These are phyloP conservation scores for Mortierella sp. DNA, from an alignment of 371 early-diverging fungal species.

Conservation along the genomic window DNA sequence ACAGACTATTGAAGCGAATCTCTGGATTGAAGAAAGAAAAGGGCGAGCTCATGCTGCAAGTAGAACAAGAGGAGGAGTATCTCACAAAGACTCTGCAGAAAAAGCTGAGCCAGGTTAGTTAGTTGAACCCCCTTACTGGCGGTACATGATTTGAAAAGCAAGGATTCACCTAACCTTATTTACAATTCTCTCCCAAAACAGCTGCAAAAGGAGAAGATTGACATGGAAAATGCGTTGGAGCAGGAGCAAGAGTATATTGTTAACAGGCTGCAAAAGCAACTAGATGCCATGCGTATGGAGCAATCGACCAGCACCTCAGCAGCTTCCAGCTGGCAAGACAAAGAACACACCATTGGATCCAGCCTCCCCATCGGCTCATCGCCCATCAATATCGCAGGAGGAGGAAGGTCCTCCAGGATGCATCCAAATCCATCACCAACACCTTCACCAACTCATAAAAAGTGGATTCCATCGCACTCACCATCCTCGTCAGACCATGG, in stretches of 20 bases:
- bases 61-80: constrained; percentile 83
- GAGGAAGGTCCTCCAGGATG: constrained; percentile 33
- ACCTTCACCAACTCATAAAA: constrained; percentile 60
- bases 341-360: constrained; percentile 35
- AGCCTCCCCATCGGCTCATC: constrained; percentile 46
- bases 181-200: constrained; percentile 10
- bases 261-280: constrained; percentile 75
- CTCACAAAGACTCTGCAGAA: constrained; percentile 81
- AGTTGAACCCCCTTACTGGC: background rate
- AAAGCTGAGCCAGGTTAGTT: constrained; percentile 70
- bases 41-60: constrained; percentile 72
- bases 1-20: constrained; percentile 74
- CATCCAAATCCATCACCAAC: constrained; percentile 57
- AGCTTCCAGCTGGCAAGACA: constrained; percentile 57
- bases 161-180: background rate
- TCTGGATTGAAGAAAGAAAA: constrained; percentile 79
- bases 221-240: constrained; percentile 85
- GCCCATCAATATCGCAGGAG: constrained; percentile 53
- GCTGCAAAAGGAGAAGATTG: constrained; percentile 86
- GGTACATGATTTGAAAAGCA: background rate
- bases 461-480: constrained; percentile 67
- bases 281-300: constrained; percentile 67
- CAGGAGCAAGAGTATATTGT: constrained; percentile 90
- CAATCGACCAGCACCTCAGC: constrained; percentile 57
- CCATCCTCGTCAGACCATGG: constrained; percentile 61